A percentile compares a stretch with the other conserved stretches of the same genome.
Conservation (phyloP, 78 protist genomes). For the Salpingoeca rosetta region DNA sequence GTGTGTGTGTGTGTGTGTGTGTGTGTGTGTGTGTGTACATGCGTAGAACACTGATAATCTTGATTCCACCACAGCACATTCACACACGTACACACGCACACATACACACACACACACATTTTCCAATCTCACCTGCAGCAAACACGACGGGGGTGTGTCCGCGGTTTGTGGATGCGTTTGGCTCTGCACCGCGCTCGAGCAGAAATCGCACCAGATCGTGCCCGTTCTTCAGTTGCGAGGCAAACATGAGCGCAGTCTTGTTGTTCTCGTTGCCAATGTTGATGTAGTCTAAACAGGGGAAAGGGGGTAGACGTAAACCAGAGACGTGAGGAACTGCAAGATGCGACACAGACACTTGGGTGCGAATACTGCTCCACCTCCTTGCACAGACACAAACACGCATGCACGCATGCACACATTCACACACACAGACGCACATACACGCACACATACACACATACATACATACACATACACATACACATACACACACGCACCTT, state of each 20-base stretch:
- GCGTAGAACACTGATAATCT: background rate
- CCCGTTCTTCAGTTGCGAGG: background rate
- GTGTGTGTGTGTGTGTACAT: background rate
- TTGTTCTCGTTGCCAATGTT: background rate
- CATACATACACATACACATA: background rate
- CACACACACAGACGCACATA: background rate
- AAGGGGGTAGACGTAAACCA: background rate
- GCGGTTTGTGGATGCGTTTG: background rate
- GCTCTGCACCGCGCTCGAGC: background rate
- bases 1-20: too few relatives aligned
- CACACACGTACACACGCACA: background rate
- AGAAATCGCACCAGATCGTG: background rate
- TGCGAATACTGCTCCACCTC: background rate
- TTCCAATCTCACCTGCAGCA: background rate
- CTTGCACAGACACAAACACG: slow-evolving; percentile 13
- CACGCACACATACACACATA: background rate
- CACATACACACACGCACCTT: too few relatives aligned
- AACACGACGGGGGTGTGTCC: background rate
- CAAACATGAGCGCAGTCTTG: background rate
- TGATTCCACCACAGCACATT: background rate
- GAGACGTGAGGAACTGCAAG: background rate
- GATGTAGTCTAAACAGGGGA: background rate
- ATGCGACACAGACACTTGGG: background rate
- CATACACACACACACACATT: background rate
- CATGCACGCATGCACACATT: slow-evolving; percentile 3